A percentile compares a stretch with the other conserved stretches of the same genome.
Evolutionary conservation across 208 protist genomes (phyloP).

Genomic region (Trypanosoma vivax): DNA sequence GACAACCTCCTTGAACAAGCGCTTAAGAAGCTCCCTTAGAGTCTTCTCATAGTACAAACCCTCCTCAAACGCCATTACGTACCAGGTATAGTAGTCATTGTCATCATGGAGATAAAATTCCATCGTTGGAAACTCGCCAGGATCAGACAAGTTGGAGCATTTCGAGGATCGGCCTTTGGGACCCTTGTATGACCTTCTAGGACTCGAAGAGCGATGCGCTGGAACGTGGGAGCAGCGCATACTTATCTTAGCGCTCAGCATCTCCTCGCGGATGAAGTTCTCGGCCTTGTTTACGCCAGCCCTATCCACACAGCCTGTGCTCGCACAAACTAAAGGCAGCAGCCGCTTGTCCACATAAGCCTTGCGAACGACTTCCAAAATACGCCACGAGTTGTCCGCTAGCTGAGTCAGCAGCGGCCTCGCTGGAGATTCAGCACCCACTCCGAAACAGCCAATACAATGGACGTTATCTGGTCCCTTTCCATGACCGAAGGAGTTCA

Average conservation of each 20-base stretch:
- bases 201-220: too few species aligned
- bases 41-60: conserved; percentile 10
- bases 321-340: conserved; percentile 15
- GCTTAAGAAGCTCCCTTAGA: conserved; percentile 10
- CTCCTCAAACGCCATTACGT: conserved; percentile 21
- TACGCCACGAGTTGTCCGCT: conserved; percentile 9
- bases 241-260: too few species aligned
- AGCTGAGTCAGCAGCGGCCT: conserved; percentile 23
- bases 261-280: conserved; percentile 14
- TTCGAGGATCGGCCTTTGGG: too few species aligned
- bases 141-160: too few species aligned
- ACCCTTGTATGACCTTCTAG: too few species aligned
- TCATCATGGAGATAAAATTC: not conserved
- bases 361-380: conserved; percentile 39
- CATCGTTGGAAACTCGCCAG: too few species aligned
- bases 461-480: conserved; percentile 13
- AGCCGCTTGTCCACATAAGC: conserved; percentile 44
- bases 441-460: conserved; percentile 65
- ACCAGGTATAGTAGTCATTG: conserved; percentile 1
- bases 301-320: not conserved
- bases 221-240: too few species aligned
- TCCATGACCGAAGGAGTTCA: not conserved
- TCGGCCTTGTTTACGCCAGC: not conserved
- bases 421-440: conserved; percentile 14
- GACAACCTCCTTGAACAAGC: conserved; percentile 7